Base-by-base conservation (phyloP, 768 basidiomycete genomes). In the Mycena vulgaris region DNA sequence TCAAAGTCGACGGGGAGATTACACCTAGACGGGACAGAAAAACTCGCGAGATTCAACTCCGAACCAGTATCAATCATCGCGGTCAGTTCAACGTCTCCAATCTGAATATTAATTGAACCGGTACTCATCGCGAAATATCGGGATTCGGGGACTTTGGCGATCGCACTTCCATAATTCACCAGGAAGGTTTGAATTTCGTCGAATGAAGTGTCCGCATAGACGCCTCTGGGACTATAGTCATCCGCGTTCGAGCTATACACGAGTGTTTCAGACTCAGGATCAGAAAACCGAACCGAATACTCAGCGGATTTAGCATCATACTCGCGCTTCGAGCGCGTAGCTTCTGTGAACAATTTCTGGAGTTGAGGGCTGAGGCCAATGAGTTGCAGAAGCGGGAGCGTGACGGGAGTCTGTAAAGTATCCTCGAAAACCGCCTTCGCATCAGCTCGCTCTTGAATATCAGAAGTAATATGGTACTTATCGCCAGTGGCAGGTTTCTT, bases 381-480 rank as follows among this genome's bases (percentile, higher is more conserved):
- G 11, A 64, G n/a, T 13, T 70, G 25, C 0, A 70, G 17, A 9
- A 70, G 56, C 0, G 68, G 68, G 0, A 69, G 7, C 47, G 51
- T 17, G 64, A 11, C 6, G 28, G 11, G 27, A 25, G 35, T 7
- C 51, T 28, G 3, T n/a, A 69, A 11, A 3, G 53, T 16, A 2
- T 21, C 13, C 39, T 69, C n/a, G 0, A 64, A 65, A 1, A 70
- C 1, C 11, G 7, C 19, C 21, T 58, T 65, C 1, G 57, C 14
- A n/a, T 70, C 58, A 60, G 63, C 57, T 2, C 9, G 47, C 2
- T 70, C 69, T n/a, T 70, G 69, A 7, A 70, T 31, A 4, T 59
- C 42, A 14, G 63, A 70, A 0, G 69, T 70, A 21, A 70, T 19
- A 27, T 60, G 69, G 16, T 70, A 70, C 39, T 60, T 63, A 17